Evolutionary conservation across 805 yeast genomes (phyloP).

Genomic region (Pichia nakasei): DNA sequence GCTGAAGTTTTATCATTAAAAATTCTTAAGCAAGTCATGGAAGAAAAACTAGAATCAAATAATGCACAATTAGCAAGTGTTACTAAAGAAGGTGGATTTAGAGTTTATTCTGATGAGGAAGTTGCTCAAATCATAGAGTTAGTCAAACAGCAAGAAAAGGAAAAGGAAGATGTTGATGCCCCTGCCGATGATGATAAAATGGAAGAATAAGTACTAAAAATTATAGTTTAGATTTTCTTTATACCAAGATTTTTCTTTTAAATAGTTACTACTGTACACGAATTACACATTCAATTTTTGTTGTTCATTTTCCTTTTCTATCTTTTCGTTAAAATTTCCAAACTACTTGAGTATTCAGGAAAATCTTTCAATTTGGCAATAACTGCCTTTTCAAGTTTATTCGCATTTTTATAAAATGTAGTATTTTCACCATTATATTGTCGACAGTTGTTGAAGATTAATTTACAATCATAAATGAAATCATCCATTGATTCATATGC

Average conservation of each 20-base stretch:
- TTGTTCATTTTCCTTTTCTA: background rate
- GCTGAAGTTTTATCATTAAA: slow-evolving; percentile 87
- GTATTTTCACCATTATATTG: slow-evolving; percentile 90
- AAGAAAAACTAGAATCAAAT: slow-evolving; percentile 90
- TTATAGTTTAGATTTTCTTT: background rate
- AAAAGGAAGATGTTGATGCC: slow-evolving; percentile 13
- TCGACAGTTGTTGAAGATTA: slow-evolving; percentile 86
- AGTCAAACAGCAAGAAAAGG: slow-evolving; percentile 62
- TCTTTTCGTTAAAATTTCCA: slow-evolving; percentile 38
- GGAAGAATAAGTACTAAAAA: slow-evolving; percentile 8
- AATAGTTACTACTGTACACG: background rate
- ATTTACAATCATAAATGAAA: slow-evolving; percentile 78
- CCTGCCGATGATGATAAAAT: slow-evolving; percentile 1
- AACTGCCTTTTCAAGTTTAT: slow-evolving; percentile 84
- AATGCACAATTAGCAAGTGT: slow-evolving; percentile 94
- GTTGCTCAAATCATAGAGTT: slow-evolving; percentile 73
- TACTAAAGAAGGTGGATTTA: slow-evolving; percentile 78
- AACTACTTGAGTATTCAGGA: slow-evolving; percentile 82
- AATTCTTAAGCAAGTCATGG: slow-evolving; percentile 96
- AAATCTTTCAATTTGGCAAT: slow-evolving; percentile 74
- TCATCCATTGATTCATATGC: slow-evolving; percentile 86
- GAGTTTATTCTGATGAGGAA: slow-evolving; percentile 73
- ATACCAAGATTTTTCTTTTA: background rate
- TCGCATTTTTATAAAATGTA: slow-evolving; percentile 92
- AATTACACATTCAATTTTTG: background rate